Percentiles rank a stretch among this genome's conserved stretches.
Conservation (phyloP, 768 basidiomycete genomes). For the Sistotremastrum suecicum region DNA sequence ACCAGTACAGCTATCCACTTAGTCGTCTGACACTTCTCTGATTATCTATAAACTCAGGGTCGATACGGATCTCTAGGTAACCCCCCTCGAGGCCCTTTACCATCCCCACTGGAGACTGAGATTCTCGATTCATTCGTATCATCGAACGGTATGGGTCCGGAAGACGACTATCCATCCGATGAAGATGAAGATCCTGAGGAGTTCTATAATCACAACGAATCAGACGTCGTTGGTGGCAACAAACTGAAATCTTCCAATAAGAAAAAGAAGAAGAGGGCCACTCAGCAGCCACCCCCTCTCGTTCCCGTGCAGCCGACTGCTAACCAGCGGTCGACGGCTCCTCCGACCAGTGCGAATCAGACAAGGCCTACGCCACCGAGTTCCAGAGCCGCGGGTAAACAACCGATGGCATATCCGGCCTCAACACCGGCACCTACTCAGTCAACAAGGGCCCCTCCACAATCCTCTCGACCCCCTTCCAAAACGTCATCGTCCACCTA, state of each 20-base stretch:
- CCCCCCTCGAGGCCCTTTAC: constrained; percentile 17
- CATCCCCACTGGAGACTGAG: constrained; percentile 8
- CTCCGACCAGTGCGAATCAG: constrained; percentile 25
- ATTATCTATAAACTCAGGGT: too few relatives aligned
- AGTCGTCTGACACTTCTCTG: too few relatives aligned
- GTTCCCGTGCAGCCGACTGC: not conserved
- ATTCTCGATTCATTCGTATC: constrained; percentile 14
- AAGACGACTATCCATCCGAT: constrained; percentile 20
- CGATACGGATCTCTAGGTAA: constrained; percentile 11
- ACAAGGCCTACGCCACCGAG: constrained; percentile 34
- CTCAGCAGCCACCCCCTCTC: constrained; percentile 8
- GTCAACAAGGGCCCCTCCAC: constrained; percentile 30
- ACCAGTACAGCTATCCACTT: too few relatives aligned
- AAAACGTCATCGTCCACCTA: constrained; percentile 36
- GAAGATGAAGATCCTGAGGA: constrained; percentile 34
- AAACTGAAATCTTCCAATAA: constrained; percentile 8
- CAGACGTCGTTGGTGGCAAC: not conserved
- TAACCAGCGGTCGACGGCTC: not conserved
- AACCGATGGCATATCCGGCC: constrained; percentile 68
- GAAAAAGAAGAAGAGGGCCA: constrained; percentile 6
- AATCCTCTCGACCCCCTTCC: constrained; percentile 37
- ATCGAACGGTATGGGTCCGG: constrained; percentile 21
- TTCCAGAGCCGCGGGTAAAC: constrained; percentile 82
- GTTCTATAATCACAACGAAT: not conserved
- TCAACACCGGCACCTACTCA: constrained; percentile 28